These are phyloP conservation scores for Nakaseomyces kungkrabaensis DNA, from an alignment of 1,139 yeast genomes.

Conservation along the genomic window DNA sequence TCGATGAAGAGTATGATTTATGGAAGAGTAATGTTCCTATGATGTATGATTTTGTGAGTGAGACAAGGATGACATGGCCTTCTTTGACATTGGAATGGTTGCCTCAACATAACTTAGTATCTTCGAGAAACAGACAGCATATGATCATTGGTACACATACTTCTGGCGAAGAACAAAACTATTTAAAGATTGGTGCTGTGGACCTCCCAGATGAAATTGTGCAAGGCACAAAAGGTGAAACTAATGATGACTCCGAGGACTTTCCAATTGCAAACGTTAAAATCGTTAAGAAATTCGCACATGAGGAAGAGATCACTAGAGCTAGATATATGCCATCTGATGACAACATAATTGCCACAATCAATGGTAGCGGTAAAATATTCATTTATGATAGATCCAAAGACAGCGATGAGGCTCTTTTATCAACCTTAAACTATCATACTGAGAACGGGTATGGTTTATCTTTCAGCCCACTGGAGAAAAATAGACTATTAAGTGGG, in stretches of 20 bases:
- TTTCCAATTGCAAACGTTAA: constrained; percentile 42
- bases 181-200: constrained; percentile 64
- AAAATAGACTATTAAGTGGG: constrained; percentile 46
- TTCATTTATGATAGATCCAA: constrained; percentile 48
- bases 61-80: constrained; percentile 74
- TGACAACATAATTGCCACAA: constrained; percentile 59
- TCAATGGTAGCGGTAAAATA: constrained; percentile 66
- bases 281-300: constrained; percentile 49
- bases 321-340: constrained; percentile 78
- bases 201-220: constrained; percentile 46
- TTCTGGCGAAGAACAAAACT: constrained; percentile 68
- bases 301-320: constrained; percentile 59
- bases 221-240: constrained; percentile 11
- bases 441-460: constrained; percentile 63
- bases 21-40: constrained; percentile 74
- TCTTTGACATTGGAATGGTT: constrained; percentile 71
- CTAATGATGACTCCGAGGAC: constrained; percentile 26
- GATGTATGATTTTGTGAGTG: constrained; percentile 74
- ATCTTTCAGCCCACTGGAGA: constrained; percentile 44
- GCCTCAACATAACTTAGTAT: constrained; percentile 33
- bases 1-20: constrained; percentile 57
- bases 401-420: constrained; percentile 21
- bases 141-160: constrained; percentile 82
- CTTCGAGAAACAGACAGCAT: constrained; percentile 25
- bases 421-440: constrained; percentile 41